A percentile compares a stretch with the other conserved stretches of the same genome.
phyloP scores from a whole-genome alignment of 352 stramenopile species.

The Thalassiosira livingstoniorum region DNA sequence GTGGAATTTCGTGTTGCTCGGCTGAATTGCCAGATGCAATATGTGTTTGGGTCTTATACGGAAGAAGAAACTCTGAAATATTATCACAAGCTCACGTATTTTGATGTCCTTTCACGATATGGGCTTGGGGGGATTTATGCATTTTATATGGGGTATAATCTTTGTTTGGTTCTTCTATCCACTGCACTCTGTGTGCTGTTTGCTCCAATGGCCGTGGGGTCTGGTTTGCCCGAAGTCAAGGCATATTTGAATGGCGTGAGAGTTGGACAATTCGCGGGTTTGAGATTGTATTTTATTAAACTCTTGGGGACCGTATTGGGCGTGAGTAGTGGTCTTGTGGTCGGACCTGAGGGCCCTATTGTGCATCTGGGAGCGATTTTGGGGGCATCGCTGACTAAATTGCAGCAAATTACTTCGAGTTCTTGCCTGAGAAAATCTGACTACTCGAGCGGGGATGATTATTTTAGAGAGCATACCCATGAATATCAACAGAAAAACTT shows the following conservation, averaged over 20 bases:
- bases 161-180: constrained; percentile 5
- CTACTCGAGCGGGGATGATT: neutral
- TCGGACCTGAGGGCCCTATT: constrained; percentile 93
- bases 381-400: constrained; percentile 54
- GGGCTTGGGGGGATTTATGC: neutral
- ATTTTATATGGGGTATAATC: constrained; percentile 40
- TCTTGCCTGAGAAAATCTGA: no score
- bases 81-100: constrained; percentile 3
- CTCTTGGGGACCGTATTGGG: constrained; percentile 89
- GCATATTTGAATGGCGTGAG: constrained; percentile 90
- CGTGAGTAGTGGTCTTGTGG: constrained; percentile 88
- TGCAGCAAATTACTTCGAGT: neutral
- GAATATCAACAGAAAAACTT: neutral
- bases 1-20: constrained; percentile 1
- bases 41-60: neutral
- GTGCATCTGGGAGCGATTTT: constrained; percentile 85
- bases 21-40: constrained; percentile 4
- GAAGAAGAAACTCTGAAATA: constrained; percentile 1
- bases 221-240: constrained; percentile 93
- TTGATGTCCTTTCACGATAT: constrained; percentile 4
- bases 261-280: constrained; percentile 14
- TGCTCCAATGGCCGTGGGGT: constrained; percentile 90
- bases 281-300: constrained; percentile 86
- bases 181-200: constrained; percentile 88
- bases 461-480: neutral